These are phyloP conservation scores for Croton setiger DNA, from an alignment of 441 rosid genomes.

Conservation along the genomic window DNA sequence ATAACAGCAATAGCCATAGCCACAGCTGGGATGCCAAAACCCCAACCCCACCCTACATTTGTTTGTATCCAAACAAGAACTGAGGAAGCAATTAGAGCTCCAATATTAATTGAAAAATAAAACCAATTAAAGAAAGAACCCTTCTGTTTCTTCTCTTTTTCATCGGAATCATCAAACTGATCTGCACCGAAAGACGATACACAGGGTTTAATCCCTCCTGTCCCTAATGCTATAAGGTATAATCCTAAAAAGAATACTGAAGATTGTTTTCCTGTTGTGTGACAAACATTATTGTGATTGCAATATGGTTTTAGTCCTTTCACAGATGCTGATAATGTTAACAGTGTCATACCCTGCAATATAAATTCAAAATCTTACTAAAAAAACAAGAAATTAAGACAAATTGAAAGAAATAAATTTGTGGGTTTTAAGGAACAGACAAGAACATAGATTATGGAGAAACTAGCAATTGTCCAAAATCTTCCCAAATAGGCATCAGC, in stretches of 20 bases:
- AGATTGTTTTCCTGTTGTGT: slow-evolving; percentile 40
- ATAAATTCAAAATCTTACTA: not conserved
- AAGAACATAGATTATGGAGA: slow-evolving; percentile 52
- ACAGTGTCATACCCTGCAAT: slow-evolving; percentile 64
- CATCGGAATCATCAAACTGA: slow-evolving; percentile 83
- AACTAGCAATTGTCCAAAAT: slow-evolving; percentile 74
- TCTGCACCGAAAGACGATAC: slow-evolving; percentile 95
- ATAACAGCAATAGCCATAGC: slow-evolving; percentile 80
- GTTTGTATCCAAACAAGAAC: slow-evolving; percentile 89
- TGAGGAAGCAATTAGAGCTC: slow-evolving; percentile 78
- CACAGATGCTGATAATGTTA: slow-evolving; percentile 66
- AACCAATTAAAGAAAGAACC: slow-evolving; percentile 94
- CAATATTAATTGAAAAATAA: slow-evolving; percentile 81
- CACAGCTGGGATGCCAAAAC: slow-evolving; percentile 82
- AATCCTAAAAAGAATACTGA: slow-evolving; percentile 58
- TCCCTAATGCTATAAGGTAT: slow-evolving; percentile 82
- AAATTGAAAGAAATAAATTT: not conserved
- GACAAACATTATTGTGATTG: slow-evolving; percentile 33
- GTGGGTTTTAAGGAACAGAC: slow-evolving; percentile 29
- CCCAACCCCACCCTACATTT: slow-evolving; percentile 97
- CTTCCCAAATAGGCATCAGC: slow-evolving; percentile 74
- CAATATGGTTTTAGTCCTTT: slow-evolving; percentile 60
- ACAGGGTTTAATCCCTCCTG: slow-evolving; percentile 91
- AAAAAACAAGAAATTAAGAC: not conserved
- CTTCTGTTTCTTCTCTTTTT: slow-evolving; percentile 60